Conservation (phyloP, 805 yeast species). For the Sugiyamaella marilandica region DNA sequence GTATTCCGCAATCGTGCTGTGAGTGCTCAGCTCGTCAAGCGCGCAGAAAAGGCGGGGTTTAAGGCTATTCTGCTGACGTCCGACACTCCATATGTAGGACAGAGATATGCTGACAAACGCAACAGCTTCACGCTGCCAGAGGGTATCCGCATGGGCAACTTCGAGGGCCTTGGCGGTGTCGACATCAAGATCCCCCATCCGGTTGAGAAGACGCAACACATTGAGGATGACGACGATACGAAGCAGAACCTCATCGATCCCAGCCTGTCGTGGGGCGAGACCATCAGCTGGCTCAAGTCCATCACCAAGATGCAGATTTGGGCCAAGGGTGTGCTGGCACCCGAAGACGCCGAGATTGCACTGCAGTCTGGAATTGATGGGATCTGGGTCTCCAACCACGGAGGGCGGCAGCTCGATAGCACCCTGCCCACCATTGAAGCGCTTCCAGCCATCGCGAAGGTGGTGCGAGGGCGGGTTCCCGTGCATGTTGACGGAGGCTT, state of each 20-base stretch:
- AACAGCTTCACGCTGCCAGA: conserved; percentile 28
- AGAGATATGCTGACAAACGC: conserved; percentile 44
- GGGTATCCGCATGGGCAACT: conserved; percentile 27
- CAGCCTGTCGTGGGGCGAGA: conserved; percentile 26
- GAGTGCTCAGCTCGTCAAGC: conserved; percentile 22
- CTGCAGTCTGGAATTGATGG: conserved; percentile 58
- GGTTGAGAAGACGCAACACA: conserved; percentile 15
- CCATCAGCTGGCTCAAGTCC: conserved; percentile 27
- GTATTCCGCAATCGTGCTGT: conserved; percentile 29
- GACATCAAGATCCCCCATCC: conserved; percentile 23
- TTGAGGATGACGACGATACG: conserved; percentile 4
- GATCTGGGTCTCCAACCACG: conserved; percentile 65
- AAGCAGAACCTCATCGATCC: conserved; percentile 26
- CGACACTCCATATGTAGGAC: conserved; percentile 52
- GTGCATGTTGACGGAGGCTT: conserved; percentile 66
- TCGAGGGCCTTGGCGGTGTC: conserved; percentile 17
- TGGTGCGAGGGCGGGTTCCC: conserved; percentile 43
- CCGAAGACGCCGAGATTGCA: conserved; percentile 61
- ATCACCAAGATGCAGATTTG: conserved; percentile 44
- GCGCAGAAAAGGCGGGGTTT: conserved; percentile 31
- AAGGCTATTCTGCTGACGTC: conserved; percentile 50
- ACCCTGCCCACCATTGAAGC: conserved; percentile 61
- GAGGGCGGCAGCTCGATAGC: conserved; percentile 67
- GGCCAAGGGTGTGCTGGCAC: conserved; percentile 60
- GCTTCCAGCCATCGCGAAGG: conserved; percentile 46